These are phyloP conservation scores for Knoxia roxburghii DNA, from an alignment of 257 asterid species.

Conservation along the genomic window DNA sequence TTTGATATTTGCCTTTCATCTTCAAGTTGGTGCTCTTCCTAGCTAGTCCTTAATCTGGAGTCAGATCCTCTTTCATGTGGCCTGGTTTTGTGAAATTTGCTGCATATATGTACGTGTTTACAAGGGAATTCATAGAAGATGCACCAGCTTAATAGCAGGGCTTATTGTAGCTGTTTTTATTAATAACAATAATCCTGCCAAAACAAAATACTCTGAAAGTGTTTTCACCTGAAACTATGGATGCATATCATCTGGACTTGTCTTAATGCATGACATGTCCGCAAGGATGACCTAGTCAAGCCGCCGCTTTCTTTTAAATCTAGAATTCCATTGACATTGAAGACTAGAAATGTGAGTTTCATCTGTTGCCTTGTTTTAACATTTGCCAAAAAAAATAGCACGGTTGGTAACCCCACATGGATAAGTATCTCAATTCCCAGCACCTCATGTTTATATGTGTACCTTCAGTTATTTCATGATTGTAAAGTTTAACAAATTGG, in stretches of 20 bases:
- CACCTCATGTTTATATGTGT: background rate
- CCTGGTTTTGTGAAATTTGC: background rate
- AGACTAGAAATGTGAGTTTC: too few relatives aligned
- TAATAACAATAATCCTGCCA: background rate
- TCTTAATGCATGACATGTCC: background rate
- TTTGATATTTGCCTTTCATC: background rate
- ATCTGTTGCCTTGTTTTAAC: too few relatives aligned
- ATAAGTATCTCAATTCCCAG: background rate
- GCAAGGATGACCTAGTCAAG: slow-evolving; percentile 1
- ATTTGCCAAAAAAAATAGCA: background rate
- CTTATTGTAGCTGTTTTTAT: background rate
- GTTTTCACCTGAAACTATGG: slow-evolving; percentile 1
- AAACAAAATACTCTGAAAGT: background rate
- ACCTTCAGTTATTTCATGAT: background rate
- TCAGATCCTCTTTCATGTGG: background rate
- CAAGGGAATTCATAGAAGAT: too few relatives aligned
- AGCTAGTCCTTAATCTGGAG: background rate
- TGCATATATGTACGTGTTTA: background rate
- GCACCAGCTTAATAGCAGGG: too few relatives aligned
- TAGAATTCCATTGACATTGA: too few relatives aligned
- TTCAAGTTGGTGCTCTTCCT: background rate
- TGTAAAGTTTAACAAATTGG: background rate
- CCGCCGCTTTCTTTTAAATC: background rate
- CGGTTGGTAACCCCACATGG: background rate
- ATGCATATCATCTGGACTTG: background rate